Conservation (phyloP, 1,139 yeast genomes). For the Ogataea hybrid region DNA sequence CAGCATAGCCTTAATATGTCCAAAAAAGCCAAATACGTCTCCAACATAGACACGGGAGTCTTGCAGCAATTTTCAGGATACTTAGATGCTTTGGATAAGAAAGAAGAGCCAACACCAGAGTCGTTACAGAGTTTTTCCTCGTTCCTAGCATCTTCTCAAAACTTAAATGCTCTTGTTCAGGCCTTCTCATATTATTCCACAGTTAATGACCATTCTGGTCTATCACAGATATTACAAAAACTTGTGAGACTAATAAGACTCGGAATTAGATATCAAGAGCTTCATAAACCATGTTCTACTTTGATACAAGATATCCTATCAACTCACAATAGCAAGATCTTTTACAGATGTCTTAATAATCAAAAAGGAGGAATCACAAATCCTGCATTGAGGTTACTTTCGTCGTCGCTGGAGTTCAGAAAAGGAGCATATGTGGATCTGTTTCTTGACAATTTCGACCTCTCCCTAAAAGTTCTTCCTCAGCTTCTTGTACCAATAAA, state of each 20-base stretch:
- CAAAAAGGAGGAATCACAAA: slow-evolving; percentile 58
- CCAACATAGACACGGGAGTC: slow-evolving; percentile 19
- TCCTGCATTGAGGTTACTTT: slow-evolving; percentile 57
- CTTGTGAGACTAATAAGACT: slow-evolving; percentile 27
- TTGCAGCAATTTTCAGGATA: slow-evolving; percentile 19
- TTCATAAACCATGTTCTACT: slow-evolving; percentile 34
- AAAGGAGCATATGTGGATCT: slow-evolving; percentile 53
- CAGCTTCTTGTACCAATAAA: slow-evolving; percentile 58
- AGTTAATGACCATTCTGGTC: slow-evolving; percentile 55
- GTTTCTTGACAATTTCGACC: slow-evolving; percentile 65
- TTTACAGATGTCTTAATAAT: slow-evolving; percentile 67
- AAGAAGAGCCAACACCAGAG: slow-evolving; percentile 2
- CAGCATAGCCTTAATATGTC: slow-evolving; percentile 1
- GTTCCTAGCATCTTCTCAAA: slow-evolving; percentile 21
- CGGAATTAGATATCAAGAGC: slow-evolving; percentile 28
- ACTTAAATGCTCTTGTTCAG: slow-evolving; percentile 40
- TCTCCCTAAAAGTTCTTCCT: slow-evolving; percentile 58
- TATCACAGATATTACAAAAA: slow-evolving; percentile 38
- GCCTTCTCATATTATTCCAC: slow-evolving; percentile 66
- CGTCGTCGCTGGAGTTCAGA: slow-evolving; percentile 48
- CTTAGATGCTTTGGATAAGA: slow-evolving; percentile 12
- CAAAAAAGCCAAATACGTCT: slow-evolving; percentile 20
- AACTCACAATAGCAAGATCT: slow-evolving; percentile 53
- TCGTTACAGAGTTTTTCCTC: slow-evolving; percentile 7
- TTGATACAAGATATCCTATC: slow-evolving; percentile 52